Percentiles rank a stretch among this genome's conserved stretches.
phyloP scores from a whole-genome alignment of 2,329 filamentous ascomycete genomes.

The Monilinia laxa region DNA sequence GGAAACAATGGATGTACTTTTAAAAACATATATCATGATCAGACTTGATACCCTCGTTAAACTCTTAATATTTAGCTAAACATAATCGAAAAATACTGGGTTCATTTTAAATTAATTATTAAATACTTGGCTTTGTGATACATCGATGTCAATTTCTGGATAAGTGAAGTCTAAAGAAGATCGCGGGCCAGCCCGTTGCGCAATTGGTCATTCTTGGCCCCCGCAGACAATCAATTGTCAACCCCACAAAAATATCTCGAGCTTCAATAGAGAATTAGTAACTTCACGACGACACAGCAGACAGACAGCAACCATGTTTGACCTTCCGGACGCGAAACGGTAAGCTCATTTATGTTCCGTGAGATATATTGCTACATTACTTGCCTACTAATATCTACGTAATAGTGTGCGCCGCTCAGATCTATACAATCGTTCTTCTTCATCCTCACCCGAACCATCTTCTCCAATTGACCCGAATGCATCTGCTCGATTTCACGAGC shows the following conservation, averaged over 20 bases:
- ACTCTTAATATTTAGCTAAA: background rate
- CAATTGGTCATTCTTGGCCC: slow-evolving; percentile 13
- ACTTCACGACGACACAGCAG: slow-evolving; percentile 8
- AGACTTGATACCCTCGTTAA: slow-evolving; percentile 17
- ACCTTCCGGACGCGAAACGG: slow-evolving; percentile 54
- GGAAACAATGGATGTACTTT: slow-evolving; percentile 19
- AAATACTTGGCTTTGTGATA: slow-evolving; percentile 7
- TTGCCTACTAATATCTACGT: slow-evolving; percentile 21
- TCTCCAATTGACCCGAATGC: slow-evolving; percentile 33
- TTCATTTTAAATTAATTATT: background rate
- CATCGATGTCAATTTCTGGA: background rate
- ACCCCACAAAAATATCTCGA: slow-evolving; percentile 19
- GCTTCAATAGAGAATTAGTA: background rate
- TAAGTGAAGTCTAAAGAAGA: background rate
- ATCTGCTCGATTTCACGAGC: slow-evolving; percentile 27
- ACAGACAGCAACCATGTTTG: slow-evolving; percentile 46
- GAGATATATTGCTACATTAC: background rate
- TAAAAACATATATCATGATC: slow-evolving; percentile 13
- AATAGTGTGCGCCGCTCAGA: slow-evolving; percentile 56
- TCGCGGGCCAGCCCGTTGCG: slow-evolving; percentile 20
- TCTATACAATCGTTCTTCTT: slow-evolving; percentile 43
- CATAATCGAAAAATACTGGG: background rate
- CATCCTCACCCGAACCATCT: slow-evolving; percentile 27
- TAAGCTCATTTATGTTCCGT: slow-evolving; percentile 36
- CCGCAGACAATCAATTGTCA: slow-evolving; percentile 10